Evolutionary conservation across 2,329 filamentous ascomycete species (phyloP), one percentile per base, ranked within the genome.

Genomic region (Aspergillus arachidicola): DNA sequence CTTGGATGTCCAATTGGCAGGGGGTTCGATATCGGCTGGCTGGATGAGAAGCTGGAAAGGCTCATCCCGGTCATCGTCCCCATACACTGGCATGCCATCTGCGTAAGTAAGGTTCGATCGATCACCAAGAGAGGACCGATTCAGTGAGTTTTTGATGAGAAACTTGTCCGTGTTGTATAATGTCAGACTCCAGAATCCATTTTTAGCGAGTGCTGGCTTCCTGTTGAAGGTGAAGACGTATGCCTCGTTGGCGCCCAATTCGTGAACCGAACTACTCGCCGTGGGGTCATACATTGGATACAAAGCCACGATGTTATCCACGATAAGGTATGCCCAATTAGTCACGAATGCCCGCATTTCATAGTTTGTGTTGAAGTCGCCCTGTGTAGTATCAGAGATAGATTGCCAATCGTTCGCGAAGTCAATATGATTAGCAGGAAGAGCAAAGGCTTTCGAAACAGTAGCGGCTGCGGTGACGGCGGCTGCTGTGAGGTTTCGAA

Each of bases 171-270:
- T 46, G 65, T 71, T 63, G 55, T 77, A 74, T 19, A 66, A 62
- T 0, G 71, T 70, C 58, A 75, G 11, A 62, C 70, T 72, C 72
- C 73, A 74, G 61, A 74, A 76, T 0, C 72, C 72, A 19, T 32
- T 32, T 12, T 36, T 14, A 7, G 23, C 43, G 2, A 73, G 36
- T 3, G 62, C 63, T 19, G 72, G 72, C 60, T 71, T 71, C 21
- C 68, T 58, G 10, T 38, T 41, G 56, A 73, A 74, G 7, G 66
- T 69, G 30, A 72, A 62, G 2, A 71, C 23, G 50, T 71, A 70
- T 4, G 66, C 64, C 57, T 73, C 38, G 46, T 67, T 65, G 19
- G 57, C 21, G 5, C 36, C 55, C 43, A 65, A 48, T 26, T 36
- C 14, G 34, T 16, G 14, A 36, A 36, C 34, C 14, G 34, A 36